Evolutionary conservation across 2,329 filamentous ascomycete genomes (phyloP).

Genomic region (Alternaria tenuissima): DNA sequence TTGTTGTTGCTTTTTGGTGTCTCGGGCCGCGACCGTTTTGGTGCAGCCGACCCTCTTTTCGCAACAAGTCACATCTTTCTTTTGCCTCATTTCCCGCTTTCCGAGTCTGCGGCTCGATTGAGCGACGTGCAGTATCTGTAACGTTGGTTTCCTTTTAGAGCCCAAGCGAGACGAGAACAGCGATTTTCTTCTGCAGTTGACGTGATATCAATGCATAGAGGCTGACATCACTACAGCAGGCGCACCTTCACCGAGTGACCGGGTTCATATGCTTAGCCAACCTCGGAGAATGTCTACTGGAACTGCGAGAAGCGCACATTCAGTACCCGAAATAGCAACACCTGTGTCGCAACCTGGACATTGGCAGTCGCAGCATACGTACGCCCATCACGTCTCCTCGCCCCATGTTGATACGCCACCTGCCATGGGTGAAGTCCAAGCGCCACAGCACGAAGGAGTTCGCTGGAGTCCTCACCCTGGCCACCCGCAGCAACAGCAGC

Average conservation of each 20-base stretch:
- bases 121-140: constrained; percentile 39
- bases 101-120: constrained; percentile 26
- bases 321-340: constrained; percentile 48
- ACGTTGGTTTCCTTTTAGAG: constrained; percentile 20
- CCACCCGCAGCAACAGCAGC: constrained; percentile 48
- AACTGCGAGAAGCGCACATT: constrained; percentile 49
- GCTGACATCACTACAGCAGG: constrained; percentile 34
- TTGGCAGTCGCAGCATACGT: constrained; percentile 49
- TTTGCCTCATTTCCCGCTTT: constrained; percentile 18
- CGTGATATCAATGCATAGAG: constrained; percentile 29
- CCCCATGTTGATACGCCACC: constrained; percentile 46
- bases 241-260: constrained; percentile 50
- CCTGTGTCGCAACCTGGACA: constrained; percentile 48
- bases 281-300: constrained; percentile 49
- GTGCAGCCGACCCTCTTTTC: constrained; percentile 33
- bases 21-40: constrained; percentile 36
- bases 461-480: constrained; percentile 47
- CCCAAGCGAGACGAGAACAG: constrained; percentile 18
- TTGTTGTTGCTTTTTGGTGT: constrained; percentile 41
- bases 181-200: constrained; percentile 18
- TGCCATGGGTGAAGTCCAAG: constrained; percentile 40
- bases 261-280: constrained; percentile 51
- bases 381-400: constrained; percentile 44
- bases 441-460: constrained; percentile 38
- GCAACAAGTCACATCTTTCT: constrained; percentile 22